Evolutionary conservation across 2,329 filamentous ascomycete species (phyloP), one percentile per base, ranked within the genome.

Genomic region (Xylaria sp.): DNA sequence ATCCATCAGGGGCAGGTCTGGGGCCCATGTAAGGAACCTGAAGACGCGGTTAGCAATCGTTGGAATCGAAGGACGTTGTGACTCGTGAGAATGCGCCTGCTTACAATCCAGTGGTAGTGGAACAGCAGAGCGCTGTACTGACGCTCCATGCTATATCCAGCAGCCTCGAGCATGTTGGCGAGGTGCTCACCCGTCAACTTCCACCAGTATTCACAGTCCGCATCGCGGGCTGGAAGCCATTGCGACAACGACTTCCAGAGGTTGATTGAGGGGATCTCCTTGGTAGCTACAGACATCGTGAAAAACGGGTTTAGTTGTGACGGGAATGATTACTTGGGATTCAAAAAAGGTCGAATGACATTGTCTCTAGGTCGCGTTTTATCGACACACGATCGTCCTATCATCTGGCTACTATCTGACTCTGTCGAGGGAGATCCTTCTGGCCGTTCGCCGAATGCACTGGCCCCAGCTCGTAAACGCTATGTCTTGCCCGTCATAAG

Each of bases 21-120:
- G 52, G 57, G 9, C 59, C 59, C 34, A 62, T 18, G 9, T 54
- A 50, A 11, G 59, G 59, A 2, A 59, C 50, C 59, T 62, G 34
- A 8, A 53, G 35, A 37, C 2, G 18, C 13, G 10, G n/a, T 46
- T 46, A 46, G 42, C 13, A n/a, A 6, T 6, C n/a, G 37, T 13
- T 42, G 3, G 9, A 3, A 42, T 42, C 13, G 37, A 13, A 42
- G 13, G 42, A 3, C 42, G 8, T 42, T 9, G 37, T 46, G 11
- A n/a, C 42, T 46, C 5, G 5, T 16, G 42, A 6, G n/a, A 6
- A 42, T 42, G 37, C 13, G 37, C 9, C 37, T 42, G 44, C 59
- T 59, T 47, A 62, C 59, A 44, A 56, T 50, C 56, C 49, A 62
- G n/a, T 62, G 53, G 30, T 62, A 59, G 13, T 59, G 47, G 18